These are phyloP conservation scores for Pseudohalonectria lignicola DNA, from an alignment of 2,329 filamentous ascomycete genomes.

Conservation along the genomic window DNA sequence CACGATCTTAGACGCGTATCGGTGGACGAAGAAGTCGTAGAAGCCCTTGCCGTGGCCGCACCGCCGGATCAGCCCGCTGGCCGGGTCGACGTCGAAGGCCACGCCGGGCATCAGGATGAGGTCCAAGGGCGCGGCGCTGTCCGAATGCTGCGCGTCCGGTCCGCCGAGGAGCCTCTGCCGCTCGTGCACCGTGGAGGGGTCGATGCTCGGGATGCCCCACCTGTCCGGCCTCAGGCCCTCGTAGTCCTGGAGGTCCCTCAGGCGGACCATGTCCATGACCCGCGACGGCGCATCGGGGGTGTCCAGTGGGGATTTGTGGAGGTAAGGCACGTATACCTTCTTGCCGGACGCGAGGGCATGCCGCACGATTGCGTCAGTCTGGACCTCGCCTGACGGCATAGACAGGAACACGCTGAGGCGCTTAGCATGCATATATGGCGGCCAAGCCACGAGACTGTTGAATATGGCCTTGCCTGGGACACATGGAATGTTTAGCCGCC, in stretches of 20 bases:
- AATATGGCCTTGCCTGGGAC: slow-evolving; percentile 53
- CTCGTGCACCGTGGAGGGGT: slow-evolving; percentile 48
- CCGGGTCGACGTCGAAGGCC: slow-evolving; percentile 63
- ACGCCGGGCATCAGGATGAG: slow-evolving; percentile 87
- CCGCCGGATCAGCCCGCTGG: slow-evolving; percentile 49
- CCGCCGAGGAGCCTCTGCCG: slow-evolving; percentile 67
- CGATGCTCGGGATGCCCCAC: slow-evolving; percentile 92
- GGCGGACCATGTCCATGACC: slow-evolving; percentile 90
- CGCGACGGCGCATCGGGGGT: slow-evolving; percentile 41
- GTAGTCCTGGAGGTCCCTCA: slow-evolving; percentile 66
- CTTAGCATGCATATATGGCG: slow-evolving; percentile 64
- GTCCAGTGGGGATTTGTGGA: slow-evolving; percentile 50
- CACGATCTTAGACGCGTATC: slow-evolving; percentile 43
- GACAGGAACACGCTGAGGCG: slow-evolving; percentile 82
- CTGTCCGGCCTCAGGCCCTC: slow-evolving; percentile 64
- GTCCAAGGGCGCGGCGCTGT: slow-evolving; percentile 49
- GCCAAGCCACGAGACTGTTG: slow-evolving; percentile 51
- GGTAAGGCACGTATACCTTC: slow-evolving; percentile 83
- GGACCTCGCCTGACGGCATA: slow-evolving; percentile 81
- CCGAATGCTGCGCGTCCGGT: slow-evolving; percentile 29
- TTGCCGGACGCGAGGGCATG: slow-evolving; percentile 72
- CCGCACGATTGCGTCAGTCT: slow-evolving; percentile 70
- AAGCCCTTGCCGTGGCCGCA: slow-evolving; percentile 94
- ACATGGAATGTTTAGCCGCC: slow-evolving; percentile 3
- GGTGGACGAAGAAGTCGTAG: slow-evolving; percentile 86